Evolutionary conservation across 768 basidiomycete genomes (phyloP).

Genomic region (Rhizopogon rudus): DNA sequence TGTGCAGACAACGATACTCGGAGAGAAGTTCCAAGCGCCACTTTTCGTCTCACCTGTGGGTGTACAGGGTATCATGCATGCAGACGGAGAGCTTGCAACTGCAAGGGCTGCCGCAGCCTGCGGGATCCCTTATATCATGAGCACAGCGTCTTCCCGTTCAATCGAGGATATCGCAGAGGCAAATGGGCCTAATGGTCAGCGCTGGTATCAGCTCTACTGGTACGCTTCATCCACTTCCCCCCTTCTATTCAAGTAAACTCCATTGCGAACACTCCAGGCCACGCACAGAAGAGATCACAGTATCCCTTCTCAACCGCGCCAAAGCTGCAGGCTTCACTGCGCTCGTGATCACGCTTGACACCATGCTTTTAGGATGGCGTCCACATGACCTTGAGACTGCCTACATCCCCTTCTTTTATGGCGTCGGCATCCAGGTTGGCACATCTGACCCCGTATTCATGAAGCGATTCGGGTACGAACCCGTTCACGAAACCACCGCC

Average conservation of each 20-base stretch:
- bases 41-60: slow-evolving; percentile 72
- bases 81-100: slow-evolving; percentile 66
- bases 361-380: slow-evolving; percentile 69
- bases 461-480: slow-evolving; percentile 45
- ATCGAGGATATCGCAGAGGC: slow-evolving; percentile 77
- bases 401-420: slow-evolving; percentile 64
- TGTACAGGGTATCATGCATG: slow-evolving; percentile 69
- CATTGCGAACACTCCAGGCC: slow-evolving; percentile 42
- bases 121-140: slow-evolving; percentile 67
- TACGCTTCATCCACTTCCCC: slow-evolving; percentile 19
- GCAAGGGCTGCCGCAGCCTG: slow-evolving; percentile 61
- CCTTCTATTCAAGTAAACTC: not conserved
- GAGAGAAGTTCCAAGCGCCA: slow-evolving; percentile 56
- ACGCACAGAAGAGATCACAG: slow-evolving; percentile 47
- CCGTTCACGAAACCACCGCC: slow-evolving; percentile 29
- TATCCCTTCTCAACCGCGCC: slow-evolving; percentile 62
- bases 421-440: slow-evolving; percentile 63
- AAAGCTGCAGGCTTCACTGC: slow-evolving; percentile 62
- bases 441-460: slow-evolving; percentile 78
- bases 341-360: slow-evolving; percentile 78
- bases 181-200: slow-evolving; percentile 52
- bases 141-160: slow-evolving; percentile 65
- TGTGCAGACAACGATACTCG: slow-evolving; percentile 63
- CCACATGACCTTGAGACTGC: slow-evolving; percentile 64
- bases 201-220: slow-evolving; percentile 88